Conservation (phyloP, 345 rosid genomes). For the Gossypium arboreum region DNA sequence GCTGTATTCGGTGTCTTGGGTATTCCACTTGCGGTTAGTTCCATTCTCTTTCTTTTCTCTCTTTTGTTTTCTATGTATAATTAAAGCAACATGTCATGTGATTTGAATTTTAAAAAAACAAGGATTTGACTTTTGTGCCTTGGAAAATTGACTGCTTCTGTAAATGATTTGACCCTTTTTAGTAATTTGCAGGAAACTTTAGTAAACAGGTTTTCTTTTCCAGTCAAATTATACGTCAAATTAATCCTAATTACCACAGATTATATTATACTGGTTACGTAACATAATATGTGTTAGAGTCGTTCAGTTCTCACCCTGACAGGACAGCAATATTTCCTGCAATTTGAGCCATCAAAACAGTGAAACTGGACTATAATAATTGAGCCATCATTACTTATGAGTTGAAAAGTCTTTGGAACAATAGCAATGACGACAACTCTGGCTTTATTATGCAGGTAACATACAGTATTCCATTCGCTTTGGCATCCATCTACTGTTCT, state of each 20-base stretch:
- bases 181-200: background rate
- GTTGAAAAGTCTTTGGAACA: background rate
- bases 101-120: too few relatives aligned
- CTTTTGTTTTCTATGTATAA: background rate
- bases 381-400: too few relatives aligned
- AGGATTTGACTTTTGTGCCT: background rate
- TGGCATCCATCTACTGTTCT: slow-evolving; percentile 78
- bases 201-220: background rate
- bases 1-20: slow-evolving; percentile 65
- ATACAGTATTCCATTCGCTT: slow-evolving; percentile 81
- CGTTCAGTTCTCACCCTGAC: too few relatives aligned
- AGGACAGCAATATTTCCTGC: too few relatives aligned
- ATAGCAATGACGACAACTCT: background rate
- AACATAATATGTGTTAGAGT: too few relatives aligned
- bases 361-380: too few relatives aligned
- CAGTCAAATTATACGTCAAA: background rate
- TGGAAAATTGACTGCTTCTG: too few relatives aligned
- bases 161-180: background rate
- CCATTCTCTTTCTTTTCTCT: background rate
- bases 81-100: background rate
- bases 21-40: slow-evolving; percentile 56
- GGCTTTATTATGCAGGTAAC: slow-evolving; percentile 52
- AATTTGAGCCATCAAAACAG: too few relatives aligned
- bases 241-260: background rate
- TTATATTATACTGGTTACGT: too few relatives aligned